Conservation (phyloP, 2,329 filamentous ascomycete genomes). For the Phyllosticta capitalensis region DNA sequence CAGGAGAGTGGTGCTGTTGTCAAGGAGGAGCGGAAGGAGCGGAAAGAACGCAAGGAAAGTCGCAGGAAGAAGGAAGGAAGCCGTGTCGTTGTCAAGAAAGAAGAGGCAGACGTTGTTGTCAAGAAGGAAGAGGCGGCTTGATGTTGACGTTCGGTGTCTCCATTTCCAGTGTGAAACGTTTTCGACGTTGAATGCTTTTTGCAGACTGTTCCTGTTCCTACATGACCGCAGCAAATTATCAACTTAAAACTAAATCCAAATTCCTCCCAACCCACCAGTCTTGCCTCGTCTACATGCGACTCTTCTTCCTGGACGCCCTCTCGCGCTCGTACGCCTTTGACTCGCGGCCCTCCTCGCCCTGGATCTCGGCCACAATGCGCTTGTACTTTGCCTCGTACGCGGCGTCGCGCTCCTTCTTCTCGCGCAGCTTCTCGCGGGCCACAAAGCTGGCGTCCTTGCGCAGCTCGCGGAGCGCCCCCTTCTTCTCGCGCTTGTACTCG, state of each 20-base stretch:
- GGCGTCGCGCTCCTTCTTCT: slow-evolving; percentile 89
- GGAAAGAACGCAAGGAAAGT: too few relatives aligned
- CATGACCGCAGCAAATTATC: neutral
- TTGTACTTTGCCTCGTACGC: slow-evolving; percentile 97
- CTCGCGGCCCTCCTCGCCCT: slow-evolving; percentile 82
- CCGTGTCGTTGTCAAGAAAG: too few relatives aligned
- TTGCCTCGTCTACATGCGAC: slow-evolving; percentile 29
- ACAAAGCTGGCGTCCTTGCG: slow-evolving; percentile 93
- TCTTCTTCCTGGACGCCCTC: slow-evolving; percentile 63
- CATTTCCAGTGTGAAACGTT: too few relatives aligned
- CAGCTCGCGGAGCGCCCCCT: slow-evolving; percentile 88
- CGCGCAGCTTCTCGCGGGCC: slow-evolving; percentile 74
- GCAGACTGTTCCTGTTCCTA: neutral
- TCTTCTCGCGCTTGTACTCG: slow-evolving; percentile 90
- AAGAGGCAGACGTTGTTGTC: too few relatives aligned
- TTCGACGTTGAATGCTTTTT: too few relatives aligned
- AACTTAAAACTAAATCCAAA: neutral
- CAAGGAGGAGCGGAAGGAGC: too few relatives aligned
- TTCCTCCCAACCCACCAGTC: neutral
- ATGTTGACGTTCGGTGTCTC: too few relatives aligned
- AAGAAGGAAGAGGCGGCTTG: too few relatives aligned
- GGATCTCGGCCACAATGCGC: slow-evolving; percentile 85
- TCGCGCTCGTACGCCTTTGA: slow-evolving; percentile 83
- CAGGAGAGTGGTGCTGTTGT: too few relatives aligned
- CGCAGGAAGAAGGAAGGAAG: too few relatives aligned